Conservation (phyloP, 2,329 filamentous ascomycete genomes). For the Ceratocystiopsis minuta region DNA sequence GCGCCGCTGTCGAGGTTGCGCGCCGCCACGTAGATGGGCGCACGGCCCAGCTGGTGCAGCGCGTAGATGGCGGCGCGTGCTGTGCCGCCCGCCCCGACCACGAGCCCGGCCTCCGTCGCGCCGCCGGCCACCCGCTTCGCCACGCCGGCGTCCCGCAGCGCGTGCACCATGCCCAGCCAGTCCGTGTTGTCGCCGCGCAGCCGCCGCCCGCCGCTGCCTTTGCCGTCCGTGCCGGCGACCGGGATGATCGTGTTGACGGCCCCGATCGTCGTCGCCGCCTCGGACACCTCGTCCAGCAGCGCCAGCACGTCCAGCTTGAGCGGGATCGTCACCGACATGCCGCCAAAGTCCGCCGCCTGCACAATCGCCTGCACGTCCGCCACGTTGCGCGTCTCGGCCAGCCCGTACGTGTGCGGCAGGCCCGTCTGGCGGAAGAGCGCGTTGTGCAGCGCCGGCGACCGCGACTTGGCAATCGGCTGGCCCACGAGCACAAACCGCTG, state of each 20-base stretch:
- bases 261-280: slow-evolving; percentile 66
- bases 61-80: slow-evolving; percentile 83
- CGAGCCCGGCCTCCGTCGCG: slow-evolving; percentile 40
- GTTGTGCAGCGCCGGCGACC: slow-evolving; percentile 83
- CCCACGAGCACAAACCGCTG: slow-evolving; percentile 80
- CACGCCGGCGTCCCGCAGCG: slow-evolving; percentile 52
- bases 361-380: slow-evolving; percentile 47
- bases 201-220: slow-evolving; percentile 22
- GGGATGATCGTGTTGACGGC: slow-evolving; percentile 89
- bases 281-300: slow-evolving; percentile 61
- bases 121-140: slow-evolving; percentile 13
- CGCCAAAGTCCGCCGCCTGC: slow-evolving; percentile 59
- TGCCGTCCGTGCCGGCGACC: slow-evolving; percentile 19
- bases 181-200: slow-evolving; percentile 87
- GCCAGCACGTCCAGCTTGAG: slow-evolving; percentile 78
- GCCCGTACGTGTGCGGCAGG: slow-evolving; percentile 66
- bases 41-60: slow-evolving; percentile 65
- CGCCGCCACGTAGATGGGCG: slow-evolving; percentile 73
- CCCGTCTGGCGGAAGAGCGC: slow-evolving; percentile 58
- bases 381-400: slow-evolving; percentile 53
- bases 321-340: slow-evolving; percentile 89
- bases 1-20: slow-evolving; percentile 53
- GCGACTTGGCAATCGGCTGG: slow-evolving; percentile 62
- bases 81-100: slow-evolving; percentile 84
- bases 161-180: slow-evolving; percentile 78